phyloP scores from a whole-genome alignment of 352 stramenopile genomes.

The Elongisporangium anandrum region DNA sequence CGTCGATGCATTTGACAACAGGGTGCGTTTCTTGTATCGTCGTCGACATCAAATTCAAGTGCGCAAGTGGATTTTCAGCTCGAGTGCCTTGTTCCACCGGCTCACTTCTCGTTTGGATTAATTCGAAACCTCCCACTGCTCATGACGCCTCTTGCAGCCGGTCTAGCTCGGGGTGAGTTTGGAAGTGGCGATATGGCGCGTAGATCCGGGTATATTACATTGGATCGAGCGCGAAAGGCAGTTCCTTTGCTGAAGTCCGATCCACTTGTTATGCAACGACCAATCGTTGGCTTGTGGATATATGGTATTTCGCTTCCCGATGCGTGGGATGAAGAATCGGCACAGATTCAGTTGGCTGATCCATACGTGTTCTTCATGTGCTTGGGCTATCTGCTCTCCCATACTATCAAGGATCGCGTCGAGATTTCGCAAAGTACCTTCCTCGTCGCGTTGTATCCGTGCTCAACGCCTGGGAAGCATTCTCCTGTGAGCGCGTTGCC shows the following conservation, averaged over 20 bases:
- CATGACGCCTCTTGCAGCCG: slow-evolving; percentile 67
- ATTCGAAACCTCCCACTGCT: slow-evolving; percentile 69
- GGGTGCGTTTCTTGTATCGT: slow-evolving; percentile 29
- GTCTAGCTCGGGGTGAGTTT: slow-evolving; percentile 56
- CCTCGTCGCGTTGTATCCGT: slow-evolving; percentile 58
- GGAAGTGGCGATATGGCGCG: slow-evolving; percentile 17
- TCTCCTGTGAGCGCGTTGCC: slow-evolving; percentile 33
- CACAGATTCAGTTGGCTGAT: slow-evolving; percentile 32
- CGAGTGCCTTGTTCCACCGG: slow-evolving; percentile 28
- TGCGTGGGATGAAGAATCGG: slow-evolving; percentile 30
- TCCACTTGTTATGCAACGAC: slow-evolving; percentile 58
- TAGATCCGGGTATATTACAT: slow-evolving; percentile 60
- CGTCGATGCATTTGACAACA: not conserved
- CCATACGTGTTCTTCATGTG: slow-evolving; percentile 59
- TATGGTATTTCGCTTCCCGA: slow-evolving; percentile 61
- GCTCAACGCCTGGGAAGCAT: not conserved
- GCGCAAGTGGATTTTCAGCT: slow-evolving; percentile 42
- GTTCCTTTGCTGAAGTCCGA: slow-evolving; percentile 71
- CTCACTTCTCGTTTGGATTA: slow-evolving; percentile 49
- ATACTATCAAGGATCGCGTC: slow-evolving; percentile 54
- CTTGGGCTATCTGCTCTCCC: slow-evolving; percentile 44
- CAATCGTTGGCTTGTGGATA: slow-evolving; percentile 70
- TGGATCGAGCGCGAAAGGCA: slow-evolving; percentile 71
- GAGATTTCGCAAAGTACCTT: slow-evolving; percentile 53
- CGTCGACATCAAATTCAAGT: slow-evolving; percentile 19